Base-by-base conservation (phyloP, 768 basidiomycete genomes). In the Mycena chlorophos region DNA sequence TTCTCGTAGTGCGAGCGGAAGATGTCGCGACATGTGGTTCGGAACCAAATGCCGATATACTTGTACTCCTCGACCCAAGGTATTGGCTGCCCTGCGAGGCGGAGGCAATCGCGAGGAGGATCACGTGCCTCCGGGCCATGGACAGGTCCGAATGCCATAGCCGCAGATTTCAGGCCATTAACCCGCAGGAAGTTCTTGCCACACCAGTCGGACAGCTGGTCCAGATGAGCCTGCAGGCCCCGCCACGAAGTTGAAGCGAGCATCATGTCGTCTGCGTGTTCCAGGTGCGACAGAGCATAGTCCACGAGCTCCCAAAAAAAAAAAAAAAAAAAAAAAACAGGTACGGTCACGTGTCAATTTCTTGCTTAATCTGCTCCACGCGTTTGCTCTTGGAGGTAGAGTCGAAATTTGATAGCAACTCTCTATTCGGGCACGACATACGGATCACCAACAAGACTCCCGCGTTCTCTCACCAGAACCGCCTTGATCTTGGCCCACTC, bases 371-470 rank as follows among this genome's bases (percentile, higher is more conserved):
- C n/a, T n/a, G n/a, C n/a, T n/a, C n/a, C n/a, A n/a, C n/a, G n/a
- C n/a, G n/a, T n/a, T n/a, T n/a, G n/a, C n/a, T n/a, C n/a, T n/a
- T n/a, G n/a, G n/a, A n/a, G n/a, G n/a, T n/a, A n/a, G n/a, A n/a
- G n/a, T n/a, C n/a, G n/a, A n/a, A n/a, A n/a, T n/a, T n/a, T n/a
- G n/a, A n/a, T n/a, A n/a, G n/a, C n/a, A n/a, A n/a, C n/a, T n/a
- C 6, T 22, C 45, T 54, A 61, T 46, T 57, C 60, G 23, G 60
- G 60, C 23, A 61, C 60, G 5, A 61, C 56, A 57, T 61, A 61
- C 52, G 49, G 31, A 19, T 19, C 28, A 30, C 55, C 60, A 10
- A 51, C 46, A 49, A 14, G 10, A n/a, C 56, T 61, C 34, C 56
- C 60, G 42, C 50, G 27, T 14, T 47, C 46, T 3, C 60, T n/a